These are phyloP conservation scores for Yarrowia porcina DNA, from an alignment of 805 yeast genomes.

Conservation along the genomic window DNA sequence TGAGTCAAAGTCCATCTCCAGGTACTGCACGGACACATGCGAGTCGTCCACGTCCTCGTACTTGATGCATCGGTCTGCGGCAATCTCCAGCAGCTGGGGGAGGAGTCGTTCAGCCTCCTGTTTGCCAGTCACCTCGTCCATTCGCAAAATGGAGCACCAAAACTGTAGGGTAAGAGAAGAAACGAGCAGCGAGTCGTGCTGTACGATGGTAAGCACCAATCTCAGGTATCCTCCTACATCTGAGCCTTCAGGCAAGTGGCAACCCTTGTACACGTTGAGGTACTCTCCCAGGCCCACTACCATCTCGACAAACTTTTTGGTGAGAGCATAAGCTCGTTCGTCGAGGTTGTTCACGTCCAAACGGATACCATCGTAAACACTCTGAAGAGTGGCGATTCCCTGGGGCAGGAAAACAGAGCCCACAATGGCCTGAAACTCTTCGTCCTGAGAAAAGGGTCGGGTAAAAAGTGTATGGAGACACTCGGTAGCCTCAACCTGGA, in stretches of 20 bases:
- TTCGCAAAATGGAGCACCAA: conserved; percentile 88
- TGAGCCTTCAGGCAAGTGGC: conserved; percentile 48
- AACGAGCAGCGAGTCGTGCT: conserved; percentile 80
- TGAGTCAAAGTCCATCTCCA: conserved; percentile 87
- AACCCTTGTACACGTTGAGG: conserved; percentile 49
- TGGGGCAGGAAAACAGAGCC: conserved; percentile 71
- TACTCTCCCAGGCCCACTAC: conserved; percentile 81
- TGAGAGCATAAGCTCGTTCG: conserved; percentile 72
- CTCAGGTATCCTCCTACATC: conserved; percentile 68
- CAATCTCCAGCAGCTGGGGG: conserved; percentile 66
- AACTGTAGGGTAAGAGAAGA: conserved; percentile 87
- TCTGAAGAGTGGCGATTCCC: conserved; percentile 67
- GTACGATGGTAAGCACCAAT: conserved; percentile 75
- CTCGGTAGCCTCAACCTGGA: conserved; percentile 82
- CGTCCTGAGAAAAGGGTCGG: conserved; percentile 60
- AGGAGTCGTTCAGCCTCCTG: conserved; percentile 50
- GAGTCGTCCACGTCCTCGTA: conserved; percentile 67
- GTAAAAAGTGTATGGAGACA: conserved; percentile 87
- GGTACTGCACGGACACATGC: conserved; percentile 57
- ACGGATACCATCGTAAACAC: conserved; percentile 53
- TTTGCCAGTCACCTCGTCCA: conserved; percentile 55
- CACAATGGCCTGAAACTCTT: conserved; percentile 72
- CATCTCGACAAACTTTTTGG: conserved; percentile 91
- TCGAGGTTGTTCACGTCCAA: conserved; percentile 65
- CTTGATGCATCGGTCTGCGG: conserved; percentile 74